Conservation (phyloP, 1,139 yeast species). For the Saccharomyces pastorianus region DNA sequence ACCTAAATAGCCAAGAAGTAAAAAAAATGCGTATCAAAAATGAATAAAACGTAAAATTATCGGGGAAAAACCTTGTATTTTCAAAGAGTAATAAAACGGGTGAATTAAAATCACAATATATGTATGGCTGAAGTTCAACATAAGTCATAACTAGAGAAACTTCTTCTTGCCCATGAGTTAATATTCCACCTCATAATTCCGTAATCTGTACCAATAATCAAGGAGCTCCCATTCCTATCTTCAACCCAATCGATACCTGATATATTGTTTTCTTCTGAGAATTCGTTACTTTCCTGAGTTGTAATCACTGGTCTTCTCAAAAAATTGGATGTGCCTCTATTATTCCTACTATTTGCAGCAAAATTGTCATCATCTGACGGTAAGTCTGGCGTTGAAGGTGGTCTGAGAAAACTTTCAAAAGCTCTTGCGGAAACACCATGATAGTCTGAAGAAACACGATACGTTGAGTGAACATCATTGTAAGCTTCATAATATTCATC, state of each 20-base stretch:
- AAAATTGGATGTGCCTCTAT: not conserved
- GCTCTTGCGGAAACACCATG: conserved; percentile 1
- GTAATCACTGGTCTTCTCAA: conserved; percentile 7
- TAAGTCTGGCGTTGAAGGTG: conserved; percentile 1
- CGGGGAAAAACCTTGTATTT: not conserved
- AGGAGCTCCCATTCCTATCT: conserved; percentile 35
- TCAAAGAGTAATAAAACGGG: not conserved
- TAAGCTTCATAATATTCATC: conserved; percentile 19
- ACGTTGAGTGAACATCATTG: conserved; percentile 9
- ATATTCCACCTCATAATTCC: conserved; percentile 46
- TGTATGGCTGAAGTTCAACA: conserved; percentile 12
- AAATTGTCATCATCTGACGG: conserved; percentile 1
- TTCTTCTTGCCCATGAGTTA: conserved; percentile 44
- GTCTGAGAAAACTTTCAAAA: conserved; percentile 2
- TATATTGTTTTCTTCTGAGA: conserved; percentile 36
- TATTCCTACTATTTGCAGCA: conserved; percentile 4
- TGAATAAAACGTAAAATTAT: not conserved
- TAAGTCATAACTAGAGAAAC: conserved; percentile 38
- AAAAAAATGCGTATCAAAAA: not conserved
- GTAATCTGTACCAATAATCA: conserved; percentile 41
- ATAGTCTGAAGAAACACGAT: conserved; percentile 3
- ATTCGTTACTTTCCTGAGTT: conserved; percentile 8
- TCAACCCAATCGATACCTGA: conserved; percentile 43
- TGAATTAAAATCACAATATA: not conserved
- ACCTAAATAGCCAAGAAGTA: not conserved